A percentile compares a stretch with the other conserved stretches of the same genome.
Evolutionary conservation across 352 stramenopile species (phyloP).

Genomic region (Phytophthora fragariaefolia): DNA sequence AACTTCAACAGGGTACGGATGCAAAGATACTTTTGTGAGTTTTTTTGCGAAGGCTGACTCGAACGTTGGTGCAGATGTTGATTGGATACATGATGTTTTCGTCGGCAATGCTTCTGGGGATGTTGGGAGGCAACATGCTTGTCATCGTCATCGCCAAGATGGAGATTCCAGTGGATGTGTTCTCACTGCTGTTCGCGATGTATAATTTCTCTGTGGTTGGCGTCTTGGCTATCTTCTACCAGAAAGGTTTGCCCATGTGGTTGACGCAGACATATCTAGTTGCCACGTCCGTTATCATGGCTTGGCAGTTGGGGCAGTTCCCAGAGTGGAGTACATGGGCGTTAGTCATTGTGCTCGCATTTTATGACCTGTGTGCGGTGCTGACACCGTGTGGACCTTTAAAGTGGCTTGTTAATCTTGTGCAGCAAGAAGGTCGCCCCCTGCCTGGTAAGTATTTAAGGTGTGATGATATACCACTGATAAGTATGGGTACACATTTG

Average conservation of each 20-base stretch:
- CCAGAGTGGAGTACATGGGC: constrained; percentile 95
- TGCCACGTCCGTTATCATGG: constrained; percentile 97
- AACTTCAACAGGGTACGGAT: constrained; percentile 78
- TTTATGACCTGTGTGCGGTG: constrained; percentile 99
- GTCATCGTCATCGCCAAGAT: constrained; percentile 73
- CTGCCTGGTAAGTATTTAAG: constrained; percentile 77
- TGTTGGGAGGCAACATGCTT: constrained; percentile 88
- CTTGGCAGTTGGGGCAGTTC: constrained; percentile 97
- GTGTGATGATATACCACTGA: not conserved
- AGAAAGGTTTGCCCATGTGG: constrained; percentile 80
- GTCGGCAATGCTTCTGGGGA: constrained; percentile 83
- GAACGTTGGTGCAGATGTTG: constrained; percentile 58
- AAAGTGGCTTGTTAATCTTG: constrained; percentile 95
- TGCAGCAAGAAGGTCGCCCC: constrained; percentile 90
- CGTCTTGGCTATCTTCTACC: constrained; percentile 91
- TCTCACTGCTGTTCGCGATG: constrained; percentile 82
- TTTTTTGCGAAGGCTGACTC: not conserved
- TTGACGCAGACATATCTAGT: constrained; percentile 96
- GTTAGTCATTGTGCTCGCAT: constrained; percentile 94
- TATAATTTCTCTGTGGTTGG: constrained; percentile 94
- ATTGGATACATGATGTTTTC: constrained; percentile 93
- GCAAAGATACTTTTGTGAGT: constrained; percentile 1
- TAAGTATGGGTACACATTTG: not conserved
- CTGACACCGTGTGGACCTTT: constrained; percentile 98
- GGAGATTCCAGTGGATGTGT: constrained; percentile 62